Evolutionary conservation across 2,329 filamentous ascomycete genomes (phyloP), one percentile per base, ranked within the genome.

Genomic region (Monosporascus sp.): DNA sequence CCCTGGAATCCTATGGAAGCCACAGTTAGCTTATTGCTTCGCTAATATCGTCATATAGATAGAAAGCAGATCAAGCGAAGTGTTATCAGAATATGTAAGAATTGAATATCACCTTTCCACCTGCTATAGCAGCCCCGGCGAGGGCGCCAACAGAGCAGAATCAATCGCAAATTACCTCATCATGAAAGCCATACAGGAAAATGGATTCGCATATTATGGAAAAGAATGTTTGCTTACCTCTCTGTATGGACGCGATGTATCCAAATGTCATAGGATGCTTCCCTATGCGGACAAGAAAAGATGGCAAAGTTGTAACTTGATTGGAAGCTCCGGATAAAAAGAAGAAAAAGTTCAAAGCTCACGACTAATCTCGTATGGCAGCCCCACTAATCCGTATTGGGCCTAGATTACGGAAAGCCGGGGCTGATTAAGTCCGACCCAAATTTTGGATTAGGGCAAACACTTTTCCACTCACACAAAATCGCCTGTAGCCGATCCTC

Each of bases 91-190:
- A 96, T 96, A 96, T 96, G 91, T 96, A 96, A 96, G 91, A 93
- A 85, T 84, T 86, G 75, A 91, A 89, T 95, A 88, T 96, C 91
- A 96, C 78, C 72, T 82, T 70, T 76, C 81, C 77, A 75, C 70
- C 76, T 79, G 87, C 86, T 91, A 86, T 87, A 81, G 86, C 88
- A 78, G 81, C 89, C 85, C 91, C 83, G 91, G 92, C 91, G 88
- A 87, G 90, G 85, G 88, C 77, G 80, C 90, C 90, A 92, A 84
- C 85, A 77, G 77, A 73, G 73, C 73, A 76, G 79, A 82, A 88
- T 97, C 91, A 95, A 93, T 93, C 91, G 92, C 91, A 97, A 97
- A 97, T 96, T 96, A 90, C 89, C 79, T 88, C 91, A 96, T 96
- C 92, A 89, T 87, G 62, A 64, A 64, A 70, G 61, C 65, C 55